Percentiles rank a stretch among this genome's conserved stretches.
These are phyloP conservation scores for Eucalyptus tenuipes DNA, from an alignment of 345 rosid genomes.

Conservation along the genomic window DNA sequence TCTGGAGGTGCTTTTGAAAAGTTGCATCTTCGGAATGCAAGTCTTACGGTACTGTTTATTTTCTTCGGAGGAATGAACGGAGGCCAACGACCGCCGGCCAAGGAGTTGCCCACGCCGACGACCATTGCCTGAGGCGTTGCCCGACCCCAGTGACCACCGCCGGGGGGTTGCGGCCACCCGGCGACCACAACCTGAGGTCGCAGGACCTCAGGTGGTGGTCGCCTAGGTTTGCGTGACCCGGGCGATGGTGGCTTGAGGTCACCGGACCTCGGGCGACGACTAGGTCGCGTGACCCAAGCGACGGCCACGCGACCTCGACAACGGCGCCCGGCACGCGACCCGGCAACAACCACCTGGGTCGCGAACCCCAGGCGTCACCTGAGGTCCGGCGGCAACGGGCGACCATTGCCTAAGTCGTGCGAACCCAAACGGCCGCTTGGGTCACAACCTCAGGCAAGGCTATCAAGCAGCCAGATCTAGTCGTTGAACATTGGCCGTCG, in stretches of 20 bases:
- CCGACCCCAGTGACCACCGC: rapidly evolving
- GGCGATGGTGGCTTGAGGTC: background rate
- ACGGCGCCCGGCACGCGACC: too few relatives aligned
- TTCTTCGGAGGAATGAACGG: too few relatives aligned
- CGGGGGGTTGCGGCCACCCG: too few relatives aligned
- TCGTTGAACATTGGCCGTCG: rapidly evolving
- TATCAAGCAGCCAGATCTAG: rapidly evolving
- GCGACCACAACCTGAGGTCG: rapidly evolving
- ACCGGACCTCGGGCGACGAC: rapidly evolving
- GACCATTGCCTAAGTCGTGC: too few relatives aligned
- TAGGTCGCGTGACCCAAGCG: background rate
- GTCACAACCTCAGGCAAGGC: rapidly evolving
- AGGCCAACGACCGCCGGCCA: rapidly evolving
- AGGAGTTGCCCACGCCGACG: rapidly evolving
- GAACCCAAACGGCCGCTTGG: rapidly evolving
- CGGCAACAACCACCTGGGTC: rapidly evolving
- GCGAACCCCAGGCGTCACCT: rapidly evolving
- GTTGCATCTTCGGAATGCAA: too few relatives aligned
- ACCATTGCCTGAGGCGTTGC: rapidly evolving
- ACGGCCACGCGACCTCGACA: rapidly evolving
- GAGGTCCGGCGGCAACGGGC: rapidly evolving
- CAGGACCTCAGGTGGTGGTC: rapidly evolving
- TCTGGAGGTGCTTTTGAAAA: too few relatives aligned
- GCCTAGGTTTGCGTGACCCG: rapidly evolving
- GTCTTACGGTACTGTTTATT: rapidly evolving